These are phyloP conservation scores for Clohesyomyces aquaticus DNA, from an alignment of 495 filamentous ascomycete species.

Conservation along the genomic window DNA sequence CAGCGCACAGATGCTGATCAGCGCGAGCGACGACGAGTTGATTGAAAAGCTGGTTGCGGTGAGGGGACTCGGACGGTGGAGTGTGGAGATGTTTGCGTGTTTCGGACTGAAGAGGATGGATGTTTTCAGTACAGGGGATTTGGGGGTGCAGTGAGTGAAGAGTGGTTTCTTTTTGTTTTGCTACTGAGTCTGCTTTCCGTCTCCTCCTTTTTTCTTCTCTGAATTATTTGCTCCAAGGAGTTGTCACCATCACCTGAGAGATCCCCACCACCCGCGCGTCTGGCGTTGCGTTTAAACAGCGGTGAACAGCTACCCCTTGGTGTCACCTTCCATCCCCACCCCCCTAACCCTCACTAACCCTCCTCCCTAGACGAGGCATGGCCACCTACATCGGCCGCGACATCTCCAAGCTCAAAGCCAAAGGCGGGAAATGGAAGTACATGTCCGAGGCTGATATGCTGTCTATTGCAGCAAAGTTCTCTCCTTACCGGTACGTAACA, in stretches of 20 bases:
- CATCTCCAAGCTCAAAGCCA: conserved; percentile 78
- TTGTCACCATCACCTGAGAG: too few species aligned
- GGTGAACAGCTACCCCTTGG: neutral
- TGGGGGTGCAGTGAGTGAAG: conserved; percentile 86
- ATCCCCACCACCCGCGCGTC: too few species aligned
- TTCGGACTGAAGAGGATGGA: conserved; percentile 73
- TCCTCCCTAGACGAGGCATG: conserved; percentile 68
- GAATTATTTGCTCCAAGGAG: too few species aligned
- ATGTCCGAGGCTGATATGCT: conserved; percentile 93
- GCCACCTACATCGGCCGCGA: conserved; percentile 84
- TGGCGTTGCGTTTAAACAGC: too few species aligned
- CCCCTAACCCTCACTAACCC: neutral
- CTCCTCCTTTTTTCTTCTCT: neutral
- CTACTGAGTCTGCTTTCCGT: conserved; percentile 10
- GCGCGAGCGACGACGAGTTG: conserved; percentile 83
- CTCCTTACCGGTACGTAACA: conserved; percentile 74
- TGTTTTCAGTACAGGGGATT: conserved; percentile 88
- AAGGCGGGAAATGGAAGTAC: conserved; percentile 83
- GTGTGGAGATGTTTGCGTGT: conserved; percentile 64
- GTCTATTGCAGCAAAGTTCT: conserved; percentile 76
- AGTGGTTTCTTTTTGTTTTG: neutral
- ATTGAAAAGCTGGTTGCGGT: conserved; percentile 81
- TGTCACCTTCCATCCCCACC: neutral
- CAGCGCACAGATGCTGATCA: conserved; percentile 70
- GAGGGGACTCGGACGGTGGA: conserved; percentile 85